Percentiles rank a stretch among this genome's conserved stretches.
Evolutionary conservation across 2,329 filamentous ascomycete genomes (phyloP).

Genomic region (Dichotomopilus funicola): DNA sequence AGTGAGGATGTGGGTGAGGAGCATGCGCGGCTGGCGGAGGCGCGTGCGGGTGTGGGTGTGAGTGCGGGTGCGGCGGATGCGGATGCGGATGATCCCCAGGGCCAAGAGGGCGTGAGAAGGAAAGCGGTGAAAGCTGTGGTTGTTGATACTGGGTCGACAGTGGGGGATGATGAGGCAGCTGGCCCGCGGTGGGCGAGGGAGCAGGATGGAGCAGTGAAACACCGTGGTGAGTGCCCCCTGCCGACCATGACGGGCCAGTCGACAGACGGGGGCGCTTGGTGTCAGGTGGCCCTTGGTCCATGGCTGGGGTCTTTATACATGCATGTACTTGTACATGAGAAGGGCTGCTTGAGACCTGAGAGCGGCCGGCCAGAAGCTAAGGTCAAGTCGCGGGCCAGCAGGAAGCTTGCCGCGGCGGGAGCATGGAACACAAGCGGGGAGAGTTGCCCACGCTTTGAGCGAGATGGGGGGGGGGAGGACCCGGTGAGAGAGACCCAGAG

Average conservation of each 20-base stretch:
- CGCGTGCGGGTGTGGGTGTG: constrained; percentile 17
- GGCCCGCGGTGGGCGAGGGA: constrained; percentile 29
- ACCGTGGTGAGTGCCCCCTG: constrained; percentile 40
- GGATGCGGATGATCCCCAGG: constrained; percentile 15
- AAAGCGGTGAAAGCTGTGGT: constrained; percentile 24
- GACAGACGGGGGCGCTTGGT: constrained; percentile 53
- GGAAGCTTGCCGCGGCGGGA: constrained; percentile 17
- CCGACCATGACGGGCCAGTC: constrained; percentile 41
- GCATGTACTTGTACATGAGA: constrained; percentile 26
- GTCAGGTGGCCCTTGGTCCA: constrained; percentile 55
- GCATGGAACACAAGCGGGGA: constrained; percentile 19
- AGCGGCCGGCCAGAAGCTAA: constrained; percentile 15
- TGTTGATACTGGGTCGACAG: constrained; percentile 35
- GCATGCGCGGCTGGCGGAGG: background rate
- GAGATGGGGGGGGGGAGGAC: background rate
- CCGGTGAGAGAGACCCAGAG: too few relatives aligned
- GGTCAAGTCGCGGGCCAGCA: constrained; percentile 18
- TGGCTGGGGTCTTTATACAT: constrained; percentile 44
- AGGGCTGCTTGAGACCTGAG: constrained; percentile 13
- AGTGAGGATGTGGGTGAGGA: background rate
- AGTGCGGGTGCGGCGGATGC: constrained; percentile 17
- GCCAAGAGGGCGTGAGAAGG: constrained; percentile 34
- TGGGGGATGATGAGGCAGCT: constrained; percentile 33
- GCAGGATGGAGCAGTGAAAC: constrained; percentile 43
- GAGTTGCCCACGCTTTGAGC: constrained; percentile 1